Percentiles rank a stretch among this genome's conserved stretches.
Conservation (phyloP, 331 rosid genomes). For the Malus hybrid region DNA sequence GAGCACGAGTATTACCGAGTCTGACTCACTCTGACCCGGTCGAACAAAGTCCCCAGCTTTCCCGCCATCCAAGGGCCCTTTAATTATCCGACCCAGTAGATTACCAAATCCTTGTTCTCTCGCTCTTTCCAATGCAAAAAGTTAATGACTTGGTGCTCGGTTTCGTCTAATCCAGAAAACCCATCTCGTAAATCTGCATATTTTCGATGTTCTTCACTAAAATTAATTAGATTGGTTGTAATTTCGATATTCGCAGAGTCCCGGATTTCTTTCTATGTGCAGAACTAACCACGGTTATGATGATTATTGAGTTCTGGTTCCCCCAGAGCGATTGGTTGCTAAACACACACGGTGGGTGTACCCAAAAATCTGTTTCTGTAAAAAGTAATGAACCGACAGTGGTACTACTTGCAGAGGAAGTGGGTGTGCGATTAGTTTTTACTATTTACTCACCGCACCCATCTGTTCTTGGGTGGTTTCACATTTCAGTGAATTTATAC, state of each 20-base stretch:
- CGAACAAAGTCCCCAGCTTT: constrained; percentile 40
- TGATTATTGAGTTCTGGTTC: not conserved
- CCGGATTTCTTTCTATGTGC: not conserved
- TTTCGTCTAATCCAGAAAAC: not conserved
- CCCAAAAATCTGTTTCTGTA: constrained; percentile 12
- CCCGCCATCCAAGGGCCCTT: constrained; percentile 22
- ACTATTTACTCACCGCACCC: not conserved
- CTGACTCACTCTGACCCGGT: constrained; percentile 19
- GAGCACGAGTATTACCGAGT: constrained; percentile 17
- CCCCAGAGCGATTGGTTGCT: not conserved
- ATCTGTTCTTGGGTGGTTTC: not conserved
- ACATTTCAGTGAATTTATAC: not conserved
- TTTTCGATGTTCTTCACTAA: not conserved
- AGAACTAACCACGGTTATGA: not conserved
- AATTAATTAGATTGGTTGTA: not conserved
- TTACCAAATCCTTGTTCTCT: not conserved
- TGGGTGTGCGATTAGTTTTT: constrained; percentile 10
- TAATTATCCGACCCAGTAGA: not conserved
- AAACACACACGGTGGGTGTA: constrained; percentile 1
- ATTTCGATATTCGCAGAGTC: not conserved
- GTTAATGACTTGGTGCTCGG: not conserved
- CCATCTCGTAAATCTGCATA: not conserved
- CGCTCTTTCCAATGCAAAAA: constrained; percentile 22
- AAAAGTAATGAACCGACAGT: not conserved
- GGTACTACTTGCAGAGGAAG: not conserved